Base-by-base conservation (phyloP, 805 yeast genomes). In the Candida endomychidarum region DNA sequence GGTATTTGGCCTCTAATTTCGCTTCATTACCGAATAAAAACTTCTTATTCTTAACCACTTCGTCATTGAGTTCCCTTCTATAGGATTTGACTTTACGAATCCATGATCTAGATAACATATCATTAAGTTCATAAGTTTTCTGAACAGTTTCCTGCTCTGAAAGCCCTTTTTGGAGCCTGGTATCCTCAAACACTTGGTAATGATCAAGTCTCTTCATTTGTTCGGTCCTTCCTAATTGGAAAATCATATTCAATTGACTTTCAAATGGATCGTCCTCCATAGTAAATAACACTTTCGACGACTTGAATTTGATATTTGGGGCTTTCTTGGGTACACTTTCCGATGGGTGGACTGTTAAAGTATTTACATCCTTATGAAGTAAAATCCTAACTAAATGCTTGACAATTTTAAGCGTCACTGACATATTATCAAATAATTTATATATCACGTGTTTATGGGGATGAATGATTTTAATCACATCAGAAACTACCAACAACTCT, bases 81-180 rank as follows among this genome's bases (percentile, higher is more conserved):
- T 70, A 74, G 32, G 72, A 69, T 23, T 69, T 67, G 5, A 86
- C 78, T 37, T 86, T 70, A 17, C 74, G 61, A 16, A 86, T 74
- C 98, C 98, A 90, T 0, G 86, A 78, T 14, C 62, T 61, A 0
- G 86, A 74, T 17, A 80, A 68, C 38, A 73, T 65, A 39, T 71
- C 67, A 27, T 72, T 58, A 16, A 85, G 52, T 12, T 41, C 45
- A 2, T 40, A n/a, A 3, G 46, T 17, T 16, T 58, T 38, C 11
- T 46, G 39, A 29, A 49, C 53, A 8, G 37, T 23, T 3, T 41
- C 41, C 15, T 35, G 42, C 6, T 22, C 25, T 12, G 11, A n/a
- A 2, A 33, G 14, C 3, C 12, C 14, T 17, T 34, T 9, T 2
- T 14, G n/a, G 2, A 21, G 8, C 2, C 4, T 7, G 5, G 22